phyloP scores from a whole-genome alignment of 257 asterid genomes.

The Solanum stenotomum region DNA sequence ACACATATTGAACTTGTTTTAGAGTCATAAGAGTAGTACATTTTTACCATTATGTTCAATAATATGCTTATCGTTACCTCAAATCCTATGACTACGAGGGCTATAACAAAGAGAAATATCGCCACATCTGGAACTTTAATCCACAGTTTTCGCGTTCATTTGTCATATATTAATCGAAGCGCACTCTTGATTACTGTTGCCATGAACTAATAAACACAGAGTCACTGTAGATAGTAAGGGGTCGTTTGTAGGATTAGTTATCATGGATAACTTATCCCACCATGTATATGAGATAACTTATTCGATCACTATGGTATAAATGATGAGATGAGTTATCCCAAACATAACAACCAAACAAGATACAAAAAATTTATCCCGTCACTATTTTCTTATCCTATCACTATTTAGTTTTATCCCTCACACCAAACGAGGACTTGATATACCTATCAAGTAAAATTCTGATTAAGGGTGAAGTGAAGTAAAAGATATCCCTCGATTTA shows the following conservation, averaged over 20 bases:
- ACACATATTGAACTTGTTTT: not conserved
- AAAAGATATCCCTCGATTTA: not conserved
- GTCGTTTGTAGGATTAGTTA: too few relatives aligned
- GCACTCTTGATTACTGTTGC: not conserved
- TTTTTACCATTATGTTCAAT: not conserved
- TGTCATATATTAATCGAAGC: not conserved
- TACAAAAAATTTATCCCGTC: too few relatives aligned
- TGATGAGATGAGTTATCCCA: too few relatives aligned
- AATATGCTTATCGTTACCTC: not conserved
- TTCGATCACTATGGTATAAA: too few relatives aligned
- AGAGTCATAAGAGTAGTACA: not conserved
- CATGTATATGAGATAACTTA: too few relatives aligned
- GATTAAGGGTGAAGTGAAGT: not conserved
- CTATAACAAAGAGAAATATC: not conserved
- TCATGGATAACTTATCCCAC: too few relatives aligned
- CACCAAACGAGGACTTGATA: too few relatives aligned
- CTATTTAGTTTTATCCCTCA: too few relatives aligned
- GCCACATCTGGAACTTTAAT: not conserved
- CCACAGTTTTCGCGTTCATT: not conserved
- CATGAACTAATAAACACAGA: not conserved
- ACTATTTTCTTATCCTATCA: too few relatives aligned
- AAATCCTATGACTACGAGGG: not conserved
- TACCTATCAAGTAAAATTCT: too few relatives aligned
- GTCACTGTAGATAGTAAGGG: not conserved
- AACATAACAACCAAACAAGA: too few relatives aligned